Conservation (phyloP, 805 yeast genomes). For the Pichia californica region DNA sequence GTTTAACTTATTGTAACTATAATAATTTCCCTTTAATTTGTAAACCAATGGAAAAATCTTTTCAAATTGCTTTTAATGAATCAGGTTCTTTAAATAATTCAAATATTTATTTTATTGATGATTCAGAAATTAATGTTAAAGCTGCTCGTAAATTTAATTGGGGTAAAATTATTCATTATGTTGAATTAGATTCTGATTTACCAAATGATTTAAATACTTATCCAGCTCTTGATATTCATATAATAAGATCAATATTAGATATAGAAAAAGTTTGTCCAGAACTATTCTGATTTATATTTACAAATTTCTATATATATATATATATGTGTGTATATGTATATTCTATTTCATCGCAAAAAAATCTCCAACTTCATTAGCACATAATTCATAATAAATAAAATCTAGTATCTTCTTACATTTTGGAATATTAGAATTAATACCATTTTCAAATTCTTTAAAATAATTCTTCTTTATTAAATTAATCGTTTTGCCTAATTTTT, state of each 20-base stretch:
- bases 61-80: slow-evolving; percentile 53
- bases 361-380: slow-evolving; percentile 3
- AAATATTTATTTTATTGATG: slow-evolving; percentile 77
- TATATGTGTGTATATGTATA: slow-evolving; percentile 2
- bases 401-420: slow-evolving; percentile 10
- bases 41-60: slow-evolving; percentile 79
- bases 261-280: slow-evolving; percentile 47
- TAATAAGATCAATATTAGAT: slow-evolving; percentile 54
- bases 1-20: slow-evolving; percentile 90
- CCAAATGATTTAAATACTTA: slow-evolving; percentile 32
- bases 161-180: slow-evolving; percentile 62
- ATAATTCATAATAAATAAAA: slow-evolving; percentile 8
- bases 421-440: slow-evolving; percentile 8
- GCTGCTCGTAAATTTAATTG: slow-evolving; percentile 72
- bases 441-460: slow-evolving; percentile 4
- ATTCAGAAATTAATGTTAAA: slow-evolving; percentile 69
- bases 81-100: slow-evolving; percentile 48
- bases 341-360: no score
- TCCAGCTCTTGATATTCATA: slow-evolving; percentile 34
- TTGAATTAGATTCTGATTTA: slow-evolving; percentile 60
- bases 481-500: neutral
- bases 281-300: slow-evolving; percentile 29
- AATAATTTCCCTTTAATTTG: slow-evolving; percentile 63
- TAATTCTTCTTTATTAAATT: slow-evolving; percentile 4
- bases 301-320: neutral